Conservation (phyloP, 2,329 filamentous ascomycete genomes). For the Phoma sp. region DNA sequence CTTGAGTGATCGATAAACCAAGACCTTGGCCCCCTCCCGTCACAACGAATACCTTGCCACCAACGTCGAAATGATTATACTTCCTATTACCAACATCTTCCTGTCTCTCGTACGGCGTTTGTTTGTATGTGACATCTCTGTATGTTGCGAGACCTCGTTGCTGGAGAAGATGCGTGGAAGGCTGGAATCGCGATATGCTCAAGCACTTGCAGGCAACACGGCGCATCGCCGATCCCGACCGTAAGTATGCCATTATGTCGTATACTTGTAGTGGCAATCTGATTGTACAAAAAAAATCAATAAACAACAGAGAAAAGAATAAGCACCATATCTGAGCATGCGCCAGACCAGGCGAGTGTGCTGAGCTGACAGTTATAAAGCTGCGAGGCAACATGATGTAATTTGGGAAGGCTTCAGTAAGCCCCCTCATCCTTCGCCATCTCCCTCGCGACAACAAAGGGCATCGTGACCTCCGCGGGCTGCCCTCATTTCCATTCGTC, state of each 20-base stretch:
- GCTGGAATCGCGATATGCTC: constrained; percentile 7
- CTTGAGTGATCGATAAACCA: constrained; percentile 74
- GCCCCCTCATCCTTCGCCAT: not conserved
- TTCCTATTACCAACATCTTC: constrained; percentile 26
- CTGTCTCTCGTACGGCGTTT: constrained; percentile 28
- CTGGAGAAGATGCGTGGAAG: constrained; percentile 8
- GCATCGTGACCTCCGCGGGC: constrained; percentile 8
- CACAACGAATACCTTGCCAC: constrained; percentile 53
- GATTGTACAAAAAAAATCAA: not conserved
- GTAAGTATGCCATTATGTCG: not conserved
- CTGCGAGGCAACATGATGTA: not conserved
- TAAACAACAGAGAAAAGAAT: not conserved
- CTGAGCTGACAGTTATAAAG: not conserved
- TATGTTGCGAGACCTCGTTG: constrained; percentile 19
- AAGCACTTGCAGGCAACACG: not conserved
- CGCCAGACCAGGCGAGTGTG: not conserved
- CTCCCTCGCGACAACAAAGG: constrained; percentile 1
- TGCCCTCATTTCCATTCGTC: not conserved
- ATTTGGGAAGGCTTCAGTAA: not conserved
- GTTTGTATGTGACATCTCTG: constrained; percentile 17
- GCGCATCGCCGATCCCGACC: not conserved
- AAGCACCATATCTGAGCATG: not conserved
- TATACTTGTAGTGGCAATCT: too few relatives aligned
- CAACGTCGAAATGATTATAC: constrained; percentile 40
- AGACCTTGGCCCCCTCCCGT: constrained; percentile 73